Evolutionary conservation across 129 eudicot genomes (phyloP), one percentile per base, ranked within the genome.

Genomic region (Centella asiatica): DNA sequence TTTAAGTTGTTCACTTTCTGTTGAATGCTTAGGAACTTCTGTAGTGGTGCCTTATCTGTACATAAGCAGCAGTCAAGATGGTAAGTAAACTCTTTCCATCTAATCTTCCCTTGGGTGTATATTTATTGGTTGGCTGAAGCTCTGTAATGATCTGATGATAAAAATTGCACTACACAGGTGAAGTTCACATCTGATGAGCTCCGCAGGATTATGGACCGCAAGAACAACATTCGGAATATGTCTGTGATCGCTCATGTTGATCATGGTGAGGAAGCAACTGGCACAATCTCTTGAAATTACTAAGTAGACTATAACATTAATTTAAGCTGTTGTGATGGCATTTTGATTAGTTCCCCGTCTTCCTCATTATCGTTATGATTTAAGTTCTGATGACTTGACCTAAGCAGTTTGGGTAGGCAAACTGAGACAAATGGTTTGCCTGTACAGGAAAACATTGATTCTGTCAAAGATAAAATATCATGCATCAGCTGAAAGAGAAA

Each of bases 201-300:
- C 51, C 85, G 92, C 0, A 60, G 70, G 69, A 87, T 87, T 71
- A 86, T 83, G 95, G 90, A 86, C 87, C 55, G 1, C 52, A 83
- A 83, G 69, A 81, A 86, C 46, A 86, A 83, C 82, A 83, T 86
- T 57, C 82, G 95, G 69, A 86, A 86, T 39, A 83, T 86, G 95
- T 86, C 95, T 69, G 95, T 86, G 32, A 86, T 86, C 75, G 90
- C 95, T 44, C 95, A 86, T 72, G 87, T 86, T 22, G 95, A 86
- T 62, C 90, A 86, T 40, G 95, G 95, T 85, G 74, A 47, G 57
- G 28, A 45, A 65, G 24, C 54, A 18, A 8, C 45, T 55, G 5
- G 9, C 10, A 37, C 19, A 9, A 36, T 60, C 26, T 24, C 13
- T 11, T 37, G 1, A 2, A 51, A 3, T 13, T 48, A 7, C 19